Evolutionary conservation across 306 rosid genomes (phyloP), one percentile per base, ranked within the genome.

Genomic region (Erythrophleum fordii): DNA sequence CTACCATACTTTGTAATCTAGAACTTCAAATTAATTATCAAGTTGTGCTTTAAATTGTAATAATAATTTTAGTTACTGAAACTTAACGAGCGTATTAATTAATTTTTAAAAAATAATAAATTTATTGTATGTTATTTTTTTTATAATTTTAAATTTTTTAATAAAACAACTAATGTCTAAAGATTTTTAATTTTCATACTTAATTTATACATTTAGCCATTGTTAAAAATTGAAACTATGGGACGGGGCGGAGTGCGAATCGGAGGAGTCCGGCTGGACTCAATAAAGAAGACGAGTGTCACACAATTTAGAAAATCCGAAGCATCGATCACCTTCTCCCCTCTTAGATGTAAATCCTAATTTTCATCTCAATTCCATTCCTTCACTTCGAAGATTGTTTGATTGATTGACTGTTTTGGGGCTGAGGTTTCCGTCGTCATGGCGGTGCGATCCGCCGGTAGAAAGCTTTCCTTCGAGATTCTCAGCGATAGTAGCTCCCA

Each of bases 381-480:
- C 12, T 77, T 48, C 76, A 22, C 25, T 25, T 18, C 42, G 39
- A 29, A 17, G 55, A 48, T 16, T 72, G 56, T 28, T 20, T n/a
- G 16, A 46, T 41, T 17, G 64, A 44, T 17, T 48, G 58, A 1
- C 4, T 70, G 44, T 31, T 74, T 37, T 66, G 25, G 12, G 34
- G 25, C 51, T n/a, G 28, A 11, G 60, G 41, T 55, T 56, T 67
- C 42, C 17, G n/a, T 56, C 5, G 41, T 72, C 78, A 95, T 95
- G 98, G 94, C 87, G 87, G 73, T 77, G 83, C 87, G 92, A 89
- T 85, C 90, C 75, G 78, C 72, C 49, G 85, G 82, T 37, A 81
- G 87, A 77, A 93, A 88, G 23, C 85, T 91, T 22, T 91, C 98
- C 28, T 95, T 91, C 88, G 90, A 89, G 69, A 81, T 93, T 83